Conservation (phyloP, 441 rosid genomes). For the Eruca vesicaria region DNA sequence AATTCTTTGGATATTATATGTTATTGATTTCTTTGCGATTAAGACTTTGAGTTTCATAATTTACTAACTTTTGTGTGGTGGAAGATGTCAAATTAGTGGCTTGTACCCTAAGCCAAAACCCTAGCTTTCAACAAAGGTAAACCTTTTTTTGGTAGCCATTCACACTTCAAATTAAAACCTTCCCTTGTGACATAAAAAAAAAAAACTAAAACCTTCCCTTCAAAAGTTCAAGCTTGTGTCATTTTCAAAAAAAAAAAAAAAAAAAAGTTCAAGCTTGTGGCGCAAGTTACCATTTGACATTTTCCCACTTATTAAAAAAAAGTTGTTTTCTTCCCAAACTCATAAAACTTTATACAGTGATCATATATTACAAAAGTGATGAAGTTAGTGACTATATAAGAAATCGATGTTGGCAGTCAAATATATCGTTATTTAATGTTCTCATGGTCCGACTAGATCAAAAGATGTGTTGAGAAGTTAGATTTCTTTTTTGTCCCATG, state of each 20-base stretch:
- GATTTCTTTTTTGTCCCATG: no score
- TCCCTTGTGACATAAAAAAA: no score
- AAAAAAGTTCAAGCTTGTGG: background rate
- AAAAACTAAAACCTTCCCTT: no score
- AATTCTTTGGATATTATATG: background rate
- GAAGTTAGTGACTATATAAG: background rate
- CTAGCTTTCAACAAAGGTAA: background rate
- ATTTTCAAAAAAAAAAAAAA: no score
- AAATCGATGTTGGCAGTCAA: background rate
- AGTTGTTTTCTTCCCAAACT: background rate
- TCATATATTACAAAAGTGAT: background rate
- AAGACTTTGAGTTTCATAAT: background rate
- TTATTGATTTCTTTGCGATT: constrained; percentile 4
- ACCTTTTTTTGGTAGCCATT: background rate
- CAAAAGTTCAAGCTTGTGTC: no score
- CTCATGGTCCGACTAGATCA: background rate
- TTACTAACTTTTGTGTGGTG: background rate
- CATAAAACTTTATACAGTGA: background rate
- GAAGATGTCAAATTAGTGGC: background rate
- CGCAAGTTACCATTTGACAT: background rate
- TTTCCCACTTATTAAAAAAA: background rate
- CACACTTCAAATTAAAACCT: background rate
- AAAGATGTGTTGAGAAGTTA: background rate
- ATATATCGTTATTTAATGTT: background rate
- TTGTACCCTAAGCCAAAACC: constrained; percentile 1